A percentile compares a stretch with the other conserved stretches of the same genome.
These are phyloP conservation scores for Singerocomus inundabilis DNA, from an alignment of 1,284 basidiomycete species.

Conservation along the genomic window DNA sequence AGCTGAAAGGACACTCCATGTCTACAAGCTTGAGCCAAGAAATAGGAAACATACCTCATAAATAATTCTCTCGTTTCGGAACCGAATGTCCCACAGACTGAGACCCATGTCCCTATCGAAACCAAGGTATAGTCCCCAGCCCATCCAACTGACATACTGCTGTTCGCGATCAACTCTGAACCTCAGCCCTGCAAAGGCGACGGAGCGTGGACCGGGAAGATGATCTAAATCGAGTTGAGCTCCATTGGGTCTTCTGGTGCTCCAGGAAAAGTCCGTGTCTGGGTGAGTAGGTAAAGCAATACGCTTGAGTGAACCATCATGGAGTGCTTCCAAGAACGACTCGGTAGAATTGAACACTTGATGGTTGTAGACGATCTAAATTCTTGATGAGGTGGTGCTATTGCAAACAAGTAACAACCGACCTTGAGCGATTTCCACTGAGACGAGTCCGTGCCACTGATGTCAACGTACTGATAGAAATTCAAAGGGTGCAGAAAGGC, in stretches of 20 bases:
- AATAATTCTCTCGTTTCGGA: conserved; percentile 59
- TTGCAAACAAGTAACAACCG: background rate
- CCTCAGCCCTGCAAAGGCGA: conserved; percentile 57
- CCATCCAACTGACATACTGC: conserved; percentile 65
- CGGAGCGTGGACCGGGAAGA: conserved; percentile 57
- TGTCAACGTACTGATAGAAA: conserved; percentile 58
- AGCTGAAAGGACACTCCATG: conserved; percentile 37
- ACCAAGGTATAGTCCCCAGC: conserved; percentile 58
- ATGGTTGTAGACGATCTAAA: conserved; percentile 56
- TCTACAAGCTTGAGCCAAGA: background rate
- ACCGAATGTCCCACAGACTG: conserved; percentile 63
- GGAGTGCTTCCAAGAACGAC: conserved; percentile 52
- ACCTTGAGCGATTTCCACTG: conserved; percentile 54
- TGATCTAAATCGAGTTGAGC: conserved; percentile 54
- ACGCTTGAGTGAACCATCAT: conserved; percentile 51
- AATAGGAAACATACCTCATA: conserved; percentile 48
- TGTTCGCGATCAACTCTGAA: conserved; percentile 53
- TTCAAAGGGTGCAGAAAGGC: conserved; percentile 53
- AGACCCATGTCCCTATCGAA: conserved; percentile 69
- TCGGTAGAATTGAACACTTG: conserved; percentile 49
- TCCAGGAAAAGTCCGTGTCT: conserved; percentile 41
- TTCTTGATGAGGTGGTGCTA: background rate
- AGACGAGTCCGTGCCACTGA: conserved; percentile 51
- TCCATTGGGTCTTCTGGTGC: conserved; percentile 43
- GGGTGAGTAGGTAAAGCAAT: conserved; percentile 34